phyloP scores from a whole-genome alignment of 2,329 filamentous ascomycete genomes.

The Dactylellina haptotyla region DNA sequence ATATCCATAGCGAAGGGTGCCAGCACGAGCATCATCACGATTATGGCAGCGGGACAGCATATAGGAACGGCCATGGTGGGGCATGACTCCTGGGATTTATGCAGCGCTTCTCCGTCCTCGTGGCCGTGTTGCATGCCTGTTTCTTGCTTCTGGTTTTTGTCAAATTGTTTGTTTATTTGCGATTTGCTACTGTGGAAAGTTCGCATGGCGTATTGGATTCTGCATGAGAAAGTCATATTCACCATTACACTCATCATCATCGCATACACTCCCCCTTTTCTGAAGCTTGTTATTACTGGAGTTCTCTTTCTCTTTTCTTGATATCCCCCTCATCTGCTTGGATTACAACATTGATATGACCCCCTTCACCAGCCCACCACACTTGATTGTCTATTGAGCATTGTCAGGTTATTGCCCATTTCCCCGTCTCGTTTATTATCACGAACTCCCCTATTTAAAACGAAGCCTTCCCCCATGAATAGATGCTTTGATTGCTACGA shows the following conservation, averaged over 20 bases:
- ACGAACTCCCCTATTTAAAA: no score
- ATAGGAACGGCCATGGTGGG: constrained; percentile 35
- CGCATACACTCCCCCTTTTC: neutral
- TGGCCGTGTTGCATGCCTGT: constrained; percentile 29
- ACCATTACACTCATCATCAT: neutral
- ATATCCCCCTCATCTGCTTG: neutral
- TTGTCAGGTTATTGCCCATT: neutral
- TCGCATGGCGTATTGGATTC: constrained; percentile 32
- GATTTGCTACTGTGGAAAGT: constrained; percentile 18
- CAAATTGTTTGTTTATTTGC: constrained; percentile 35
- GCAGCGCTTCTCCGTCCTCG: constrained; percentile 30
- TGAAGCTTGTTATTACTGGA: constrained; percentile 7
- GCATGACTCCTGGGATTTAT: constrained; percentile 35
- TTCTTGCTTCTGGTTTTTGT: constrained; percentile 42
- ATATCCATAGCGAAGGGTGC: constrained; percentile 46
- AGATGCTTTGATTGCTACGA: no score
- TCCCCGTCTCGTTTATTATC: neutral
- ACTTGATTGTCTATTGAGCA: neutral
- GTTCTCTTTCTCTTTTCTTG: neutral
- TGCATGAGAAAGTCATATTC: constrained; percentile 4
- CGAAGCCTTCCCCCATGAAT: no score
- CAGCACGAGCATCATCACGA: constrained; percentile 48
- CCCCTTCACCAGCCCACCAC: constrained; percentile 1
- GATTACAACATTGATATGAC: constrained; percentile 3
- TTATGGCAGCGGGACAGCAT: constrained; percentile 26